Base-by-base conservation (phyloP, 2,329 filamentous ascomycete genomes). In the Kalaharituber pfeilii region DNA sequence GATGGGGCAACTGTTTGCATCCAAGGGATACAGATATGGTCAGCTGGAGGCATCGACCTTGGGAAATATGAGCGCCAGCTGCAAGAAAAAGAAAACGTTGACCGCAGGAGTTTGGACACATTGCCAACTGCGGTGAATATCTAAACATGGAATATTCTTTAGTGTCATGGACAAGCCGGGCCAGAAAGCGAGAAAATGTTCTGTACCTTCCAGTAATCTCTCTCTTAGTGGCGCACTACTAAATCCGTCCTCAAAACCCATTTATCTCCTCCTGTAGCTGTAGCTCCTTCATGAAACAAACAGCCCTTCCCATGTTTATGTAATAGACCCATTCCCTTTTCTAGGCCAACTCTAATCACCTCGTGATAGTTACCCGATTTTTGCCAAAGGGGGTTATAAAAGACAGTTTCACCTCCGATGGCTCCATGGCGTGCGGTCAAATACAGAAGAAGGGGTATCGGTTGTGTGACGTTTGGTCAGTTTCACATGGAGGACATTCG, bases 231-330 rank as follows among this genome's bases (percentile, higher is more conserved):
- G n/a, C n/a, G 73, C 13, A 87, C 74, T 64, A 82, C 86, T 39
- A 94, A 68, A 71, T 94, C 88, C 59, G 83, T 93, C 60, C 87
- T 73, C 57, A 94, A 76, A 56, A 94, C 81, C 87, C 87, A 94
- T 69, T 94, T 94, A 70, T 94, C 86, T 8, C 87, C 87, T 42
- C 76, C 73, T 1, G 71, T 75, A 0, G 94, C 87, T 66, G 91
- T 81, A 55, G 78, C 75, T 0, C 87, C 87, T 68, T 94, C 87
- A 67, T 94, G 88, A 64, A 95, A 69, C 71, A 95, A 77, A 69
- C 89, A 95, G 59, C 88, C 83, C 60, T 86, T 78, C 0, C 89
- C 88, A 69, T 95, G 89, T 59, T 84, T 84, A 68, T 95, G 89
- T 57, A 95, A 71, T 26, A 95, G 72, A 29, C 86, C 76, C 75